Conservation (phyloP, 2,329 filamentous ascomycete species). For the Fusarium irregulare region DNA sequence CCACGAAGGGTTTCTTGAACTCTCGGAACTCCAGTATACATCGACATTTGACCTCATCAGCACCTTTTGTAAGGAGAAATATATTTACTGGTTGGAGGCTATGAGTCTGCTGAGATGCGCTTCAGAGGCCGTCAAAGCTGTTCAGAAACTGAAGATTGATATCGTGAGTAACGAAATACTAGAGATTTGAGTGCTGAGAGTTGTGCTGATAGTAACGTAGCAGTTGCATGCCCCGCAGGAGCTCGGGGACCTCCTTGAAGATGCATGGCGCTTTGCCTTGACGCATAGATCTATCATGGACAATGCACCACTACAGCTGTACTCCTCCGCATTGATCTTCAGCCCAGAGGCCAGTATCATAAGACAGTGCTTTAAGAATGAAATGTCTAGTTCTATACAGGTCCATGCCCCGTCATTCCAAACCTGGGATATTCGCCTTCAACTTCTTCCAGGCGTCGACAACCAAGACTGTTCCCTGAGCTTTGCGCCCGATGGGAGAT, state of each 20-base stretch:
- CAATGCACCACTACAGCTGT: background rate
- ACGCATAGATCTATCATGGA: background rate
- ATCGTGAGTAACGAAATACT: background rate
- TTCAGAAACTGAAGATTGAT: background rate
- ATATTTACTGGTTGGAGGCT: background rate
- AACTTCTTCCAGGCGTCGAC: background rate
- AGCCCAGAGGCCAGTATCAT: background rate
- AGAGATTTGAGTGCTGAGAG: no score
- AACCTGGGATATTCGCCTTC: background rate
- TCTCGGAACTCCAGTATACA: accelerated
- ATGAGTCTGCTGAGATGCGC: background rate
- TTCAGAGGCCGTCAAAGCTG: background rate
- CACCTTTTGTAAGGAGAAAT: background rate
- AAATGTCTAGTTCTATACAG: background rate
- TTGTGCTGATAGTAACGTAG: no score
- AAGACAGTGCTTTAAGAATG: background rate
- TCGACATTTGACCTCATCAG: accelerated
- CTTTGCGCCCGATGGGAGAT: background rate
- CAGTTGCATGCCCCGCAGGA: background rate
- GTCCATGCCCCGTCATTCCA: background rate
- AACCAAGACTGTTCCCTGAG: background rate
- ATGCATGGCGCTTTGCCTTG: background rate
- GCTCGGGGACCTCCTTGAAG: background rate
- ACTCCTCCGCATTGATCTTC: background rate
- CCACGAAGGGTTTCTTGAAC: background rate